These are phyloP conservation scores for Tulasnella sp. DNA, from an alignment of 768 basidiomycete species.

Conservation along the genomic window DNA sequence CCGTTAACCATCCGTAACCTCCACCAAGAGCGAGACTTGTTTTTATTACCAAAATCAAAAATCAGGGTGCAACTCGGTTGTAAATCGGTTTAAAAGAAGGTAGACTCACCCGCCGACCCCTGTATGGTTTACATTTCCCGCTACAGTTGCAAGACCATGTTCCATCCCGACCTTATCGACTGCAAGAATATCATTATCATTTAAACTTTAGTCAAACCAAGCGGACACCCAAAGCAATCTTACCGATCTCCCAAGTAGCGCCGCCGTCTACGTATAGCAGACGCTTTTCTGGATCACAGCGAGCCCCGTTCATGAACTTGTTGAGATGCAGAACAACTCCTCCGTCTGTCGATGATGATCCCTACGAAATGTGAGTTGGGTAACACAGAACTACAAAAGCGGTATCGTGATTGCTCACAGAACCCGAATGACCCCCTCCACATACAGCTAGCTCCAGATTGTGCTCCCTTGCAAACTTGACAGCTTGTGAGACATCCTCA, in stretches of 20 bases:
- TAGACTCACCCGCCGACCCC: slow-evolving; percentile 18
- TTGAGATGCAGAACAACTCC: slow-evolving; percentile 27
- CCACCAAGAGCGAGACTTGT: too few species aligned
- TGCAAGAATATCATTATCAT: background rate
- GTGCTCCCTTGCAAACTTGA: slow-evolving; percentile 17
- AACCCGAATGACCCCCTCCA: slow-evolving; percentile 23
- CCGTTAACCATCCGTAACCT: background rate
- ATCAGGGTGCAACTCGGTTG: background rate
- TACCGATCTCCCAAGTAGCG: background rate
- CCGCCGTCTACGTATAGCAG: background rate
- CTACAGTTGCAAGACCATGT: background rate
- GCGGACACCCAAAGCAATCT: background rate
- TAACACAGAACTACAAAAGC: too few species aligned
- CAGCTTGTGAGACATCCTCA: slow-evolving; percentile 17
- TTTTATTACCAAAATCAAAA: too few species aligned
- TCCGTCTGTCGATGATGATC: slow-evolving; percentile 16
- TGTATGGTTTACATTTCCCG: background rate
- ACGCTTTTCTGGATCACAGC: background rate
- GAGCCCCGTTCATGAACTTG: background rate
- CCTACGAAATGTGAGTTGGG: too few species aligned
- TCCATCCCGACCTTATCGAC: background rate
- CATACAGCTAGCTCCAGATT: slow-evolving; percentile 21
- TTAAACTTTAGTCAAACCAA: background rate
- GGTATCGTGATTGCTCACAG: too few species aligned
- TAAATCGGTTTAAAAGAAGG: background rate